These are phyloP conservation scores for Fusarium miscanthi DNA, from an alignment of 2,329 filamentous ascomycete species.

Conservation along the genomic window DNA sequence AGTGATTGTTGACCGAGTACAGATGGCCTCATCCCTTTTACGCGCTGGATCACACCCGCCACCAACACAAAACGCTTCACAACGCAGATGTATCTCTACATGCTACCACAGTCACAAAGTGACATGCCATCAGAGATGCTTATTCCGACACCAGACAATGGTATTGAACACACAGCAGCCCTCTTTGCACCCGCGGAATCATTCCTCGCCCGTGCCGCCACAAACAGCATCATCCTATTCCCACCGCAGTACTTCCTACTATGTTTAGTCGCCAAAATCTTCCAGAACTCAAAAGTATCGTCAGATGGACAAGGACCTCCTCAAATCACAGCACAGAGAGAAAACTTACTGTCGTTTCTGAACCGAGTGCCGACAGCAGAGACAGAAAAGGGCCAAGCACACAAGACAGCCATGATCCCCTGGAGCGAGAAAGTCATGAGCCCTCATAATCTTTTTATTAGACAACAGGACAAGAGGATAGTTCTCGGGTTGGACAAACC, in stretches of 20 bases:
- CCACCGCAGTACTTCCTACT: slow-evolving; percentile 88
- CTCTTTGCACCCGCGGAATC: slow-evolving; percentile 75
- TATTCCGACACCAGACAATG: slow-evolving; percentile 78
- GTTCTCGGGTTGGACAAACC: slow-evolving; percentile 69
- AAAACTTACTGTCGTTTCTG: slow-evolving; percentile 66
- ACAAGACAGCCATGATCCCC: slow-evolving; percentile 59
- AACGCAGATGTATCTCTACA: slow-evolving; percentile 97
- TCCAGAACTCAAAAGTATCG: slow-evolving; percentile 52
- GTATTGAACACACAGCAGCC: slow-evolving; percentile 75
- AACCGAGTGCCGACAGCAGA: slow-evolving; percentile 55
- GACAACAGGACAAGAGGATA: slow-evolving; percentile 57
- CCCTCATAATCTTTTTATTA: slow-evolving; percentile 60
- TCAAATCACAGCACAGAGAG: slow-evolving; percentile 61
- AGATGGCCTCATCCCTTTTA: slow-evolving; percentile 82
- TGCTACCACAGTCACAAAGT: slow-evolving; percentile 68
- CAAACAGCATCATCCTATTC: slow-evolving; percentile 82
- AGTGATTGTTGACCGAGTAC: slow-evolving; percentile 9
- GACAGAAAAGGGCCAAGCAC: slow-evolving; percentile 52
- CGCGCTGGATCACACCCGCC: slow-evolving; percentile 88
- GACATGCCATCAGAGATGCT: slow-evolving; percentile 59
- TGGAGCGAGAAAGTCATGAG: slow-evolving; percentile 73
- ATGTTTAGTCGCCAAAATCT: slow-evolving; percentile 65
- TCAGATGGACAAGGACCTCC: slow-evolving; percentile 39
- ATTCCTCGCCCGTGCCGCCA: slow-evolving; percentile 74
- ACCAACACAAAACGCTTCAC: slow-evolving; percentile 82